Evolutionary conservation across 2,329 filamentous ascomycete genomes (phyloP), one percentile per base, ranked within the genome.

Genomic region (Canariomyces notabilis): DNA sequence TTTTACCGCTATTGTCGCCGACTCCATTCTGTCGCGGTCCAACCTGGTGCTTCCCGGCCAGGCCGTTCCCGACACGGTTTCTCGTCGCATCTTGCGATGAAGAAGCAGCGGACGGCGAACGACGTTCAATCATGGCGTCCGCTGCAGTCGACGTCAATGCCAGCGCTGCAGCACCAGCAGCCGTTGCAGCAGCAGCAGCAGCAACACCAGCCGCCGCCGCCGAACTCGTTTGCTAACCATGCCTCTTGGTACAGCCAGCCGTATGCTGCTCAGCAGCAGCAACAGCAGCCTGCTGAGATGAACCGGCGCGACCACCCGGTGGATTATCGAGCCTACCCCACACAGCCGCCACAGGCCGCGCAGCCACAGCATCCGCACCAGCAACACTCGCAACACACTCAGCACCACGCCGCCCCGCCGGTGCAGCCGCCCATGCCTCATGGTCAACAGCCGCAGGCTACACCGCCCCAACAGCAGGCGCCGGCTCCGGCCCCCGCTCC

Each of bases 201-300:
- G 29, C 55, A 46, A 29, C 53, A 56, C 45, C 55, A 54, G 29
- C 53, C 50, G 36, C 51, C 52, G 50, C 49, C 57, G 46, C 56
- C 59, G 35, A 59, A 56, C 42, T 48, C 56, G 6, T 60, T 61
- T 56, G 57, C 65, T 71, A 67, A 70, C 59, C 55, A 61, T 48
- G 18, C 46, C 48, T 49, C 57, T 51, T 67, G 62, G 64, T 67
- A 63, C 56, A 73, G 71, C 59, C 51, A 65, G 31, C 59, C 51
- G 21, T 54, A 78, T 59, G 62, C 69, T 44, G 76, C 77, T 57
- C 43, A 14, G 18, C 39, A 40, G 26, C 38, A 42, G 34, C 45
- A 37, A 14, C 37, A 31, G 29, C 73, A 70, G 62, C 61, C 59
- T 36, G 54, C 67, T 56, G 73, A 77, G 52, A 72, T 78, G 73